Conservation (phyloP, 345 rosid species). For the Fremontodendron californicum region DNA sequence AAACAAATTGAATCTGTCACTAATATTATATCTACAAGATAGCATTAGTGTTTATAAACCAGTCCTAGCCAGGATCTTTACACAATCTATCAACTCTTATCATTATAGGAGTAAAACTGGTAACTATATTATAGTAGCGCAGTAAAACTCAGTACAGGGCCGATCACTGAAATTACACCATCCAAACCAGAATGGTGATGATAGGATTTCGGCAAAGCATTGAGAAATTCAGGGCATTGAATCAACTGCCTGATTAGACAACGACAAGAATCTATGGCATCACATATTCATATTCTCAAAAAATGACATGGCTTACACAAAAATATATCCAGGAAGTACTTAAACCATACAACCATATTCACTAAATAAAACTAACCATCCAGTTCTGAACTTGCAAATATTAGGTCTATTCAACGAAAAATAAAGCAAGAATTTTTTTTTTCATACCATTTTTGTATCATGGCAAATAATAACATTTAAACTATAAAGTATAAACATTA, state of each 20-base stretch:
- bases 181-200: background rate
- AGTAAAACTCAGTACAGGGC: background rate
- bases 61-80: background rate
- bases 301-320: background rate
- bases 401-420: background rate
- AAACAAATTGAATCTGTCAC: background rate
- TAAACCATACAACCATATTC: background rate
- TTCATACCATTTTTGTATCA: background rate
- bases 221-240: background rate
- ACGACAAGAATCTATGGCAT: background rate
- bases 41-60: background rate
- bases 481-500: background rate
- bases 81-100: background rate
- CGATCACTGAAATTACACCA: background rate
- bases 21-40: background rate
- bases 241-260: background rate
- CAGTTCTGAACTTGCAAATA: background rate
- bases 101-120: background rate
- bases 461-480: background rate
- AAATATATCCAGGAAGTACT: background rate
- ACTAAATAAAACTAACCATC: conserved; percentile 2
- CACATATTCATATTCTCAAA: conserved; percentile 4
- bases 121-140: background rate
- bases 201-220: background rate
- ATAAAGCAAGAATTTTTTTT: background rate